Percentiles rank a stretch among this genome's conserved stretches.
Conservation (phyloP, 805 yeast species). For the Candida arabinofermentans region DNA sequence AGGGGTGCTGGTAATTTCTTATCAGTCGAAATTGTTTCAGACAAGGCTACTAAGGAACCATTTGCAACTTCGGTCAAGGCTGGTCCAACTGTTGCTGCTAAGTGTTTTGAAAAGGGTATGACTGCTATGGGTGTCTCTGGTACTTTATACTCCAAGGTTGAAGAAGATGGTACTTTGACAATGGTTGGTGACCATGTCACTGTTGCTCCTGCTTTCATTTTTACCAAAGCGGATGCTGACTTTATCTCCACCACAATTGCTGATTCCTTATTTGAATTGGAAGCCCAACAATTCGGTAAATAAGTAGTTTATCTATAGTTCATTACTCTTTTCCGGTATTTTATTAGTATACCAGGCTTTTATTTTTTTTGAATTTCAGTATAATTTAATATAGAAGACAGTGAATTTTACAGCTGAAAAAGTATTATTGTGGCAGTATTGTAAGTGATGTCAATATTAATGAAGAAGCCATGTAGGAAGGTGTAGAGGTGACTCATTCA, state of each 20-base stretch:
- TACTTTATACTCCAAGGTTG: slow-evolving; percentile 25
- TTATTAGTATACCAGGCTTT: too few species aligned
- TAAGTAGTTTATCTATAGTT: neutral
- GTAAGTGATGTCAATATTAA: too few species aligned
- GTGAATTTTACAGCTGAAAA: too few species aligned
- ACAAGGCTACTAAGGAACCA: slow-evolving; percentile 47
- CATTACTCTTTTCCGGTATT: too few species aligned
- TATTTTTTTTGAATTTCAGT: too few species aligned
- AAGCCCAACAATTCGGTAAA: slow-evolving; percentile 17
- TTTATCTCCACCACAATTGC: slow-evolving; percentile 37
- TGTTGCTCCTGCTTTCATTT: slow-evolving; percentile 44
- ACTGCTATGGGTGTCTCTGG: slow-evolving; percentile 46
- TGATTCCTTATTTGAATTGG: slow-evolving; percentile 38
- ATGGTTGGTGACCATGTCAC: slow-evolving; percentile 40
- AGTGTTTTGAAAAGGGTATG: slow-evolving; percentile 43
- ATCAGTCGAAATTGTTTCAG: slow-evolving; percentile 53
- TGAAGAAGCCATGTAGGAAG: too few species aligned
- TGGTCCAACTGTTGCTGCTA: slow-evolving; percentile 32
- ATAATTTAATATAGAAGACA: too few species aligned
- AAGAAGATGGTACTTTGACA: slow-evolving; percentile 27
- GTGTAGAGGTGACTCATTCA: too few species aligned
- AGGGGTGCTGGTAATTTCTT: slow-evolving; percentile 63
- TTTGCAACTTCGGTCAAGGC: slow-evolving; percentile 36
- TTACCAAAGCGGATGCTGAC: slow-evolving; percentile 40
- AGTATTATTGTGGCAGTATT: too few species aligned